phyloP scores from a whole-genome alignment of 305 asterid species.

The Petunia hybrid region DNA sequence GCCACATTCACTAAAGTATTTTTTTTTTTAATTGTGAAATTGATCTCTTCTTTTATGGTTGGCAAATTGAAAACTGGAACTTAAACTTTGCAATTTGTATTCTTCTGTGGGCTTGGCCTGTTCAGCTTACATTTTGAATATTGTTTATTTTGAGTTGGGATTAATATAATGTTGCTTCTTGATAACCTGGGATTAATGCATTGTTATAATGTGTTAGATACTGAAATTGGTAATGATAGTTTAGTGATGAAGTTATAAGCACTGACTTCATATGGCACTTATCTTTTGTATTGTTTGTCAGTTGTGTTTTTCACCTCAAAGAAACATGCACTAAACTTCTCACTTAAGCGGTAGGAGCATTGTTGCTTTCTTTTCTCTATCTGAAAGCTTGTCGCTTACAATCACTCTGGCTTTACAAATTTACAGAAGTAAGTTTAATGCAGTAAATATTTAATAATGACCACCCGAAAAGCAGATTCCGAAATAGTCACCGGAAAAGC shows the following conservation, averaged over 20 bases:
- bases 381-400: background rate
- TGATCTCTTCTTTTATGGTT: background rate
- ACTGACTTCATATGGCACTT: background rate
- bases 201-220: background rate
- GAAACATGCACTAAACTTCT: background rate
- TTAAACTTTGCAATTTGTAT: background rate
- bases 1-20: constrained; percentile 1
- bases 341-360: background rate
- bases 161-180: too few relatives aligned
- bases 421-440: constrained; percentile 11
- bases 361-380: constrained; percentile 2
- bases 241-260: constrained; percentile 16
- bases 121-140: background rate
- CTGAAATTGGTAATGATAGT: constrained; percentile 16
- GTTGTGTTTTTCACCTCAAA: background rate
- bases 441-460: background rate
- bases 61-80: constrained; percentile 14
- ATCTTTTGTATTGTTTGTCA: background rate
- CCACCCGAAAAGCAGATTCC: too few relatives aligned
- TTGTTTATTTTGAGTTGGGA: background rate
- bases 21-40: background rate
- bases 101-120: constrained; percentile 15
- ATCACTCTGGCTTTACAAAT: background rate
- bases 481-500: too few relatives aligned
- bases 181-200: too few relatives aligned